Percentiles rank a stretch among this genome's conserved stretches.
Conservation (phyloP, 768 basidiomycete species). For the Neoboletus brunneissimus region DNA sequence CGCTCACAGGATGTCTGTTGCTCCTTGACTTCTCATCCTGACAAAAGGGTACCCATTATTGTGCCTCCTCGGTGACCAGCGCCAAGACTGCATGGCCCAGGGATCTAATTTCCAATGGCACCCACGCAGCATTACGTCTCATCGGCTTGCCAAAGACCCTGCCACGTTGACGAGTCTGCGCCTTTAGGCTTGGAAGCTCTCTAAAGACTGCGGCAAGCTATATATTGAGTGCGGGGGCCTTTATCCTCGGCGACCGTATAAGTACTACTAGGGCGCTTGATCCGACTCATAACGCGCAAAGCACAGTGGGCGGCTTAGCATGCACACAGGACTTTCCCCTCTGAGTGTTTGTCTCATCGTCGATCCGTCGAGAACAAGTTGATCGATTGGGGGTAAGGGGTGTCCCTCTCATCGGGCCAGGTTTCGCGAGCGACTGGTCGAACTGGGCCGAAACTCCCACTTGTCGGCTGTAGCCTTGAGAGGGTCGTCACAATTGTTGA, state of each 20-base stretch:
- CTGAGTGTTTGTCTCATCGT: not conserved
- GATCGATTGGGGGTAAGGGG: no score
- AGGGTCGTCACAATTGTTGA: not conserved
- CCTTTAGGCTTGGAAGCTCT: not conserved
- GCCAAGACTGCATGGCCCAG: no score
- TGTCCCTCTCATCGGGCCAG: no score
- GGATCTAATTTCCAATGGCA: no score
- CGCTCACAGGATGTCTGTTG: not conserved
- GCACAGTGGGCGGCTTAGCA: not conserved
- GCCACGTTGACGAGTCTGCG: not conserved
- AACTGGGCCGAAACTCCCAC: no score
- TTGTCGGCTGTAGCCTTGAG: no score
- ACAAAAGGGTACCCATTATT: not conserved
- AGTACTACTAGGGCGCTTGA: not conserved
- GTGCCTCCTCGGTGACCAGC: not conserved
- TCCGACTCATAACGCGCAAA: not conserved
- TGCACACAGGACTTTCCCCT: not conserved
- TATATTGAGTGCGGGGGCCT: not conserved
- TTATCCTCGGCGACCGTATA: not conserved
- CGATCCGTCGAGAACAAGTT: no score
- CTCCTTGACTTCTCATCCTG: not conserved
- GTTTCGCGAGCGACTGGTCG: no score
- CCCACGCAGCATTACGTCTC: no score
- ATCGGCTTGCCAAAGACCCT: not conserved
- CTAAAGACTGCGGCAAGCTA: not conserved